phyloP scores from a whole-genome alignment of 1,139 yeast genomes.

The Pneumocystis carinii region DNA sequence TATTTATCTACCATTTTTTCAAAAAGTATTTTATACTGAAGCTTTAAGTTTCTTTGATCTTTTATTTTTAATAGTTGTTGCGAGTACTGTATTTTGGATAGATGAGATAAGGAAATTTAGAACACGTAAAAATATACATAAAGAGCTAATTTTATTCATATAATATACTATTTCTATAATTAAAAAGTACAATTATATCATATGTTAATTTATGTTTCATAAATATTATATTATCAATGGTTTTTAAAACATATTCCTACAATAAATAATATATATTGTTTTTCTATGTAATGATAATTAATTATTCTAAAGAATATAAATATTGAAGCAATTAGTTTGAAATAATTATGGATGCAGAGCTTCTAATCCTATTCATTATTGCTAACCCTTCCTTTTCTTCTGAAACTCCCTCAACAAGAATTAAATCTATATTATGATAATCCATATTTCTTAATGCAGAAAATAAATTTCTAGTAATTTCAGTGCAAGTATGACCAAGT shows the following conservation, averaged over 20 bases:
- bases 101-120: slow-evolving; percentile 63
- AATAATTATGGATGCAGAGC: slow-evolving; percentile 57
- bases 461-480: slow-evolving; percentile 63
- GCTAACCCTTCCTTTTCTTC: slow-evolving; percentile 75
- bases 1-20: slow-evolving; percentile 83
- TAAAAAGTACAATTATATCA: neutral
- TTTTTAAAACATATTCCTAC: neutral
- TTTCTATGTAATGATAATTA: neutral
- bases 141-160: neutral
- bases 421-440: slow-evolving; percentile 38
- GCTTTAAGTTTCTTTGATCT: slow-evolving; percentile 60
- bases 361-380: slow-evolving; percentile 74
- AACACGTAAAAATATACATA: neutral
- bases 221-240: neutral
- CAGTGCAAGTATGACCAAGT: slow-evolving; percentile 28
- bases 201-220: neutral
- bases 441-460: slow-evolving; percentile 59
- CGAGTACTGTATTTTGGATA: slow-evolving; percentile 69
- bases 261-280: neutral
- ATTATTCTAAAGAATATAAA: neutral
- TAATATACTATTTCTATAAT: neutral
- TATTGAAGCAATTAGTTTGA: neutral
- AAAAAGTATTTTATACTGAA: slow-evolving; percentile 83
- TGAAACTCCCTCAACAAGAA: slow-evolving; percentile 60
- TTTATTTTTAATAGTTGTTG: slow-evolving; percentile 41